phyloP scores from a whole-genome alignment of 352 stramenopile genomes.

The Globisporangium solare region DNA sequence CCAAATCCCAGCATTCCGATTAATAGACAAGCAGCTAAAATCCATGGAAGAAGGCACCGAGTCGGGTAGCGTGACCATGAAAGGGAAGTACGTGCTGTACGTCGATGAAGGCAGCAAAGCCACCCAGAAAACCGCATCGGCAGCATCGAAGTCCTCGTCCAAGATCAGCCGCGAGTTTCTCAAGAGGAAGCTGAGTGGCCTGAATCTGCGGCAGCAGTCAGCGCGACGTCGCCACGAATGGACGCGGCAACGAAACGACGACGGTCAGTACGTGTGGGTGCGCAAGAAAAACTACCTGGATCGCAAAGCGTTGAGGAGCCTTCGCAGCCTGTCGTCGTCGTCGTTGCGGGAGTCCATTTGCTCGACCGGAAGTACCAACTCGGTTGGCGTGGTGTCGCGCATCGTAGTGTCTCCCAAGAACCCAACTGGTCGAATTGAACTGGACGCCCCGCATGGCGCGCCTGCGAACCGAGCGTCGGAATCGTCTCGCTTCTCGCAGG shows the following conservation, averaged over 20 bases:
- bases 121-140: conserved; percentile 13
- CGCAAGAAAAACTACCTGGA: conserved; percentile 74
- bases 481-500: conserved; percentile 55
- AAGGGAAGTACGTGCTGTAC: conserved; percentile 68
- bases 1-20: conserved; percentile 40
- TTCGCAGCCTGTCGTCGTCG: conserved; percentile 52
- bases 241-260: conserved; percentile 68
- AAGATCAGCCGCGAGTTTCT: conserved; percentile 62
- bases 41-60: conserved; percentile 31
- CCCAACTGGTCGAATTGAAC: conserved; percentile 60
- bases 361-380: conserved; percentile 54
- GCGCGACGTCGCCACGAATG: conserved; percentile 83
- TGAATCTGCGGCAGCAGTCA: conserved; percentile 79
- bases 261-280: conserved; percentile 81
- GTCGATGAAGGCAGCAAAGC: conserved; percentile 47
- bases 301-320: conserved; percentile 58
- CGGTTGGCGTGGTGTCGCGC: conserved; percentile 68
- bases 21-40: conserved; percentile 46
- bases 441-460: conserved; percentile 64
- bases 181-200: conserved; percentile 72
- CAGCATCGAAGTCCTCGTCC: conserved; percentile 24
- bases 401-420: conserved; percentile 77
- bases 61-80: conserved; percentile 27
- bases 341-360: conserved; percentile 67
- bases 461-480: conserved; percentile 51